Evolutionary conservation across 1,139 yeast species (phyloP).

Genomic region (Taphrina betulina): DNA sequence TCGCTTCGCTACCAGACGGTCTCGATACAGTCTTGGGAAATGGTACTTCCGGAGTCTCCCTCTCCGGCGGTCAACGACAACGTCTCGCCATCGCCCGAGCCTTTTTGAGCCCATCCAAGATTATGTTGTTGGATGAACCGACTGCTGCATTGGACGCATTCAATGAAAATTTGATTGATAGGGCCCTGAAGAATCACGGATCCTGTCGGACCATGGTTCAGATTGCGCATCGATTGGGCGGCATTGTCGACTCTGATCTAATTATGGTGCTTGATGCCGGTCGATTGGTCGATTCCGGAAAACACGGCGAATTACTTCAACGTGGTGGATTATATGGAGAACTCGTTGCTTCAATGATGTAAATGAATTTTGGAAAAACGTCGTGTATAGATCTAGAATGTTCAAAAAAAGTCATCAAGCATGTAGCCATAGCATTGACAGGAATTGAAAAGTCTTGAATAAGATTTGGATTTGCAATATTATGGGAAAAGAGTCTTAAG

Average conservation of each 20-base stretch:
- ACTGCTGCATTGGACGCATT: conserved; percentile 73
- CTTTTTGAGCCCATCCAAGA: conserved; percentile 58
- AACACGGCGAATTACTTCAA: conserved; percentile 56
- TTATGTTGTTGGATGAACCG: conserved; percentile 73
- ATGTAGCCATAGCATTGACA: too few relatives aligned
- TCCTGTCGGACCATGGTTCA: conserved; percentile 63
- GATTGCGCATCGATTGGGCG: conserved; percentile 76
- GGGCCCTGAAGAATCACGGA: neutral
- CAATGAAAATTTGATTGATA: too few relatives aligned
- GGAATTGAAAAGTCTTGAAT: too few relatives aligned
- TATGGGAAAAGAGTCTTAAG: too few relatives aligned
- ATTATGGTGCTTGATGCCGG: conserved; percentile 74
- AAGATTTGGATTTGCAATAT: too few relatives aligned
- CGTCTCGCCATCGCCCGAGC: conserved; percentile 75
- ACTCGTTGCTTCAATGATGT: conserved; percentile 1
- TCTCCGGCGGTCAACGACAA: conserved; percentile 83
- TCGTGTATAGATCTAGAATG: too few relatives aligned
- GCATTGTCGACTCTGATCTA: conserved; percentile 69
- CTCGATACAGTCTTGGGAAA: conserved; percentile 72
- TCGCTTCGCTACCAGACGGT: conserved; percentile 56
- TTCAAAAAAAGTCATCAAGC: too few relatives aligned
- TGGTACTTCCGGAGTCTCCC: conserved; percentile 59
- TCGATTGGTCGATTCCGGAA: conserved; percentile 63
- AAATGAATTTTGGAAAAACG: neutral
- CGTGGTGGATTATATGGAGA: conserved; percentile 41